Evolutionary conservation across 2,329 filamentous ascomycete species (phyloP), one percentile per base, ranked within the genome.

Genomic region (Truncatella angustata): DNA sequence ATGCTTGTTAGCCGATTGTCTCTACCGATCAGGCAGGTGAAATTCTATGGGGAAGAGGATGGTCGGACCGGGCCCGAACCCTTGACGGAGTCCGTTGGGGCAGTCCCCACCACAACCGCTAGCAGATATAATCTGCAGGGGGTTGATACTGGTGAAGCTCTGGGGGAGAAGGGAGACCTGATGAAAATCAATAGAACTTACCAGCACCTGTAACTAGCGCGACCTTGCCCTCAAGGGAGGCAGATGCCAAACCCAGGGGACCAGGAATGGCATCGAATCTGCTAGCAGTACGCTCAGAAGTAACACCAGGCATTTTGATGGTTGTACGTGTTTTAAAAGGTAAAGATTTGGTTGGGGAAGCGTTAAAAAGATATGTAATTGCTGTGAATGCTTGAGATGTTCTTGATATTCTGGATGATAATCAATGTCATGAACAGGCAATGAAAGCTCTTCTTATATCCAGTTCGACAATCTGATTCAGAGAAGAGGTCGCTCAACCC

Each of bases 191-290:
- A 18, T 59, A 47, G 49, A 10, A 68, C 70, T 42, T 64, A 72
- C 70, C 70, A 54, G 70, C 70, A 56, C 68, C 68, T 16, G 68
- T 70, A 3, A 70, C 68, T 16, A 70, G 63, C 51, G 68, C 68
- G 44, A 70, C 68, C 59, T 70, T 70, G 56, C 68, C 68, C 52
- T 67, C 66, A 10, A 70, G 66, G 26, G 68, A 70, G 32, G 70
- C 70, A 34, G 70, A 72, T 23, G 63, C 66, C 45, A 73, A 51
- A 28, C 70, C 70, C 43, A 73, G 61, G 50, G 70, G 70, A 5
- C 70, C 70, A 5, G 70, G 69, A 44, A 72, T 67, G 46, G 59
- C 56, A 58, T 72, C 68, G 60, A 70, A 69, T 58, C 68, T 69
- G 55, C 63, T 65, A 18, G 39, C 52, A 35, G 56, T 56, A 23